Conservation (phyloP, 805 yeast species). For the Pachysolen tannophilus region DNA sequence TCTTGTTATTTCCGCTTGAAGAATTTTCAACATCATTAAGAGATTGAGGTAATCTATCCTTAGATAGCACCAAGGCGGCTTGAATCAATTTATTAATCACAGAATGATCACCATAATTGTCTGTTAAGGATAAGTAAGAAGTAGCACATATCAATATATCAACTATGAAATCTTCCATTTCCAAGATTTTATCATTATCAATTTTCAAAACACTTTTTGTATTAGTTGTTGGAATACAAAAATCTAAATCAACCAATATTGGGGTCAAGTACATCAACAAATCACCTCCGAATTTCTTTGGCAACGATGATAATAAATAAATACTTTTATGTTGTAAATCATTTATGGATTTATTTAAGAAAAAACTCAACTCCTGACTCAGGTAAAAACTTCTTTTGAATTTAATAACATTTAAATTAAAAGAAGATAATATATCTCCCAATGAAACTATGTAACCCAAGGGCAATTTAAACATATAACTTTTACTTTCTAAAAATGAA, state of each 20-base stretch:
- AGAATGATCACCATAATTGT: constrained; percentile 36
- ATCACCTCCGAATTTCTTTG: constrained; percentile 27
- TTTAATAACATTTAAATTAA: constrained; percentile 47
- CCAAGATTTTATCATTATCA: constrained; percentile 23
- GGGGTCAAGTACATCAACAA: constrained; percentile 37
- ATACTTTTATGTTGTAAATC: constrained; percentile 39
- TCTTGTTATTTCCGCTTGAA: constrained; percentile 19
- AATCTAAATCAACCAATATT: constrained; percentile 49
- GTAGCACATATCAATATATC: constrained; percentile 21
- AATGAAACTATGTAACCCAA: constrained; percentile 46
- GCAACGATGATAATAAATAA: constrained; percentile 28
- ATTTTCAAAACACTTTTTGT: constrained; percentile 27
- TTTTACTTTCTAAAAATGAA: constrained; percentile 45
- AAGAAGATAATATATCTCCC: constrained; percentile 44
- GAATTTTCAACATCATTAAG: constrained; percentile 8
- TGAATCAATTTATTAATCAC: constrained; percentile 51
- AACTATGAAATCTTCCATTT: constrained; percentile 22
- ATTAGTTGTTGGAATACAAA: constrained; percentile 45
- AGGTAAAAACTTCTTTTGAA: constrained; percentile 53
- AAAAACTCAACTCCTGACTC: constrained; percentile 38
- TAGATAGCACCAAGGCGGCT: constrained; percentile 37
- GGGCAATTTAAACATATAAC: constrained; percentile 48
- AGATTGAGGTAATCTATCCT: constrained; percentile 23
- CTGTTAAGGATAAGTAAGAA: constrained; percentile 16
- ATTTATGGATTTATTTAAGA: constrained; percentile 34